Evolutionary conservation across 208 protist species (phyloP).

Genomic region (Trypanosoma avium): DNA sequence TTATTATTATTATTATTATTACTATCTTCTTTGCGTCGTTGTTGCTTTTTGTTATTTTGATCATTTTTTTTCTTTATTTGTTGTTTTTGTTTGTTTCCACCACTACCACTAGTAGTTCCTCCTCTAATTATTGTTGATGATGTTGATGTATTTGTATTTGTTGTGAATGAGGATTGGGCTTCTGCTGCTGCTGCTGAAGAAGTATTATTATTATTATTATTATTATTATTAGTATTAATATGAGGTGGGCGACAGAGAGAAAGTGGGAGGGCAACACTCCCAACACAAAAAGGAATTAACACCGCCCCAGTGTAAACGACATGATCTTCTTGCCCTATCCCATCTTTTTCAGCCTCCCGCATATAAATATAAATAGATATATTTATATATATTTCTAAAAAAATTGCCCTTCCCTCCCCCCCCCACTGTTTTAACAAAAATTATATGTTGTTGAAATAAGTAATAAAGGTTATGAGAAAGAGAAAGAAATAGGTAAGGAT

Average conservation of each 20-base stretch:
- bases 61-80: neutral
- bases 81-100: no score
- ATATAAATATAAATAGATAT: neutral
- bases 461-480: neutral
- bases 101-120: no score
- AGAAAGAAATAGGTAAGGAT: constrained; percentile 16
- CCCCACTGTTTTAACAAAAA: neutral
- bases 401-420: neutral
- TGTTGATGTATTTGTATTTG: neutral
- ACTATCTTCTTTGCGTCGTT: neutral
- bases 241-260: constrained; percentile 11
- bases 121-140: no score
- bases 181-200: no score
- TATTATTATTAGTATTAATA: no score
- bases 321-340: constrained; percentile 8
- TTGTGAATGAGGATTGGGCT: constrained; percentile 6
- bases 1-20: no score
- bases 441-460: no score
- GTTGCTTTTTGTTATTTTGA: neutral
- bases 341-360: neutral
- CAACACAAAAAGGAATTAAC: constrained; percentile 52
- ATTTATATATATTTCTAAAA: no score
- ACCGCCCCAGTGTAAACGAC: constrained; percentile 63
- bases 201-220: no score
- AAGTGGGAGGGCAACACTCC: constrained; percentile 29